phyloP scores from a whole-genome alignment of 805 yeast species.

The Ogataea trehaloabstinens region DNA sequence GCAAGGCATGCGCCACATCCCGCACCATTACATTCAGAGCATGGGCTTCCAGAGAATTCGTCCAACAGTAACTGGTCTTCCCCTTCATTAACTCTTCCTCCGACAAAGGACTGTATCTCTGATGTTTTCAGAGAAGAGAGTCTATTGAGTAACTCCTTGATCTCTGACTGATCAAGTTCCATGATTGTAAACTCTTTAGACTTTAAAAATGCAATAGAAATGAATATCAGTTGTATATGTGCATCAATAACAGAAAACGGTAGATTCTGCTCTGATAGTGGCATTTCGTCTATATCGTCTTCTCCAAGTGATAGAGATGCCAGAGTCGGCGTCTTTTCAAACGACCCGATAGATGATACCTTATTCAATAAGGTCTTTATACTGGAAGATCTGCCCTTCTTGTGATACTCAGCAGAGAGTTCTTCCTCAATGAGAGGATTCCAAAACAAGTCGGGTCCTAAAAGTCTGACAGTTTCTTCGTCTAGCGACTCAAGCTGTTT shows the following conservation, averaged over 20 bases:
- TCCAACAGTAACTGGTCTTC: slow-evolving; percentile 2
- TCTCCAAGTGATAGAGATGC: slow-evolving; percentile 16
- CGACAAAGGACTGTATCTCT: slow-evolving; percentile 28
- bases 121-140: slow-evolving; percentile 42
- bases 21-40: slow-evolving; percentile 11
- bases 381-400: slow-evolving; percentile 29
- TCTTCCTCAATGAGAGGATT: slow-evolving; percentile 35
- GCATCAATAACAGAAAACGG: slow-evolving; percentile 68
- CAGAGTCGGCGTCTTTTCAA: slow-evolving; percentile 30
- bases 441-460: slow-evolving; percentile 69
- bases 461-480: slow-evolving; percentile 22
- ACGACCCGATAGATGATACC: slow-evolving; percentile 20
- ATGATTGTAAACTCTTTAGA: slow-evolving; percentile 74
- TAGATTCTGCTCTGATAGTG: slow-evolving; percentile 21
- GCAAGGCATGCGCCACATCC: slow-evolving; percentile 8
- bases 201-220: slow-evolving; percentile 74
- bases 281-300: slow-evolving; percentile 26
- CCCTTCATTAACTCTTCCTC: slow-evolving; percentile 14
- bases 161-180: slow-evolving; percentile 89
- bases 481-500: slow-evolving; percentile 20
- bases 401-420: neutral
- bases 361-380: slow-evolving; percentile 28
- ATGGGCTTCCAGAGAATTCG: slow-evolving; percentile 4
- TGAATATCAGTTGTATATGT: slow-evolving; percentile 72
- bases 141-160: slow-evolving; percentile 69